phyloP scores from a whole-genome alignment of 441 rosid genomes.

The Codiaeum variegatum region DNA sequence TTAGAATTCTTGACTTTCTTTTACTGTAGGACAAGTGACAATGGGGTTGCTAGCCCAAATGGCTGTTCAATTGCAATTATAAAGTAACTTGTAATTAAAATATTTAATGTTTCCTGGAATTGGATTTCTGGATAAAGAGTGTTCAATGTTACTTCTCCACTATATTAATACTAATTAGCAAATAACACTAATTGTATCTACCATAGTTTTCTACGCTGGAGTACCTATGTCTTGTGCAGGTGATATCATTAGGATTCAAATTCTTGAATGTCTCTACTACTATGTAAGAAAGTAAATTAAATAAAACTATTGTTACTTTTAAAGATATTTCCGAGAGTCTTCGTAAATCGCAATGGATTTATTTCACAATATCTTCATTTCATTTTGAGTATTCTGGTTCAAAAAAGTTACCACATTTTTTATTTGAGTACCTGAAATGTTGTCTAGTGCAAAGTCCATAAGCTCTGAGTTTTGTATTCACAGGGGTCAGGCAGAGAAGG shows the following conservation, averaged over 20 bases:
- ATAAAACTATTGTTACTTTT: not conserved
- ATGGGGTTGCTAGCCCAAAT: not conserved
- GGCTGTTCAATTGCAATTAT: not conserved
- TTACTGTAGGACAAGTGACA: not conserved
- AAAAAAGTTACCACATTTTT: not conserved
- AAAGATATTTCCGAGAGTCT: not conserved
- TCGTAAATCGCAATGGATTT: not conserved
- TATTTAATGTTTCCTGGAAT: not conserved
- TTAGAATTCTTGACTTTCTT: not conserved
- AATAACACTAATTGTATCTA: not conserved
- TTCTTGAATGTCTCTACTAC: not conserved
- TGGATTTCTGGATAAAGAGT: not conserved
- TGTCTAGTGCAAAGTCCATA: not conserved
- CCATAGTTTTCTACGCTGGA: not conserved
- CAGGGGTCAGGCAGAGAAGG: constrained; percentile 96
- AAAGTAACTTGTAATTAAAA: not conserved
- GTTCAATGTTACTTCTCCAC: not conserved
- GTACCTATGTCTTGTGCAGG: not conserved
- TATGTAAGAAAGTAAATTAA: not conserved
- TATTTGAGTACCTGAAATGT: not conserved
- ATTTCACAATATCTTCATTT: not conserved
- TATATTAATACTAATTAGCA: not conserved
- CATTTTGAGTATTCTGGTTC: not conserved
- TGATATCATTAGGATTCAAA: not conserved
- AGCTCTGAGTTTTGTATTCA: constrained; percentile 8